Evolutionary conservation across 306 rosid species (phyloP), one percentile per base, ranked within the genome.

Genomic region (Castanea sativa): DNA sequence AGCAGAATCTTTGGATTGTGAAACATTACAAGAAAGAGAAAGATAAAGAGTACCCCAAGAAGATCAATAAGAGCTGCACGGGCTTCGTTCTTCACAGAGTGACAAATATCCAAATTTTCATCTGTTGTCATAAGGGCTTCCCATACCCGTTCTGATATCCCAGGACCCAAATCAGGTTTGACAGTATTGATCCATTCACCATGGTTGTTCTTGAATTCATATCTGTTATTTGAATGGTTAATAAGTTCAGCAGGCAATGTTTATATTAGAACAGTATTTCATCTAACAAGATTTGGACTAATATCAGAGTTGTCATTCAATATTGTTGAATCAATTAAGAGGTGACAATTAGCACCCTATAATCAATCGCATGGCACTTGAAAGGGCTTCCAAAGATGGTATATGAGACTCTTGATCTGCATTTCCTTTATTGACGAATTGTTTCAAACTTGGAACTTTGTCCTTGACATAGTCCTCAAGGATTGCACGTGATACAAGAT

Each of bases 121-220:
- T 75, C 93, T 4, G 97, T 85, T 71, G 89, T 23, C 75, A 4
- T 80, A 41, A 93, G 74, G 78, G 97, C 96, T 60, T 85, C 88
- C 76, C 82, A 65, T 73, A 95, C 81, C 29, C 97, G 96, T 79
- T 93, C 97, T 64, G 89, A 85, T 78, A 87, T 89, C 59, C 93
- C 94, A 9, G 99, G 98, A 82, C 98, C 96, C 73, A 95, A 65
- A 72, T 89, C 73, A 64, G 99, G 98, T 80, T 87, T 88, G 80
- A 83, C 88, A 18, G 86, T 79, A 9, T 18, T 80, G 56, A 95
- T 21, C 99, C 99, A 93, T 88, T 90, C 93, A 20, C 88, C 87
- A 63, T 95, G 99, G 80, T 91, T 95, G 73, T 73, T 90, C 89
- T 91, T 95, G 90, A 95, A 91, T 52, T 95, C 99, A 74, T 84